Evolutionary conservation across 1,284 basidiomycete genomes (phyloP).

Genomic region (Boletus smithii): DNA sequence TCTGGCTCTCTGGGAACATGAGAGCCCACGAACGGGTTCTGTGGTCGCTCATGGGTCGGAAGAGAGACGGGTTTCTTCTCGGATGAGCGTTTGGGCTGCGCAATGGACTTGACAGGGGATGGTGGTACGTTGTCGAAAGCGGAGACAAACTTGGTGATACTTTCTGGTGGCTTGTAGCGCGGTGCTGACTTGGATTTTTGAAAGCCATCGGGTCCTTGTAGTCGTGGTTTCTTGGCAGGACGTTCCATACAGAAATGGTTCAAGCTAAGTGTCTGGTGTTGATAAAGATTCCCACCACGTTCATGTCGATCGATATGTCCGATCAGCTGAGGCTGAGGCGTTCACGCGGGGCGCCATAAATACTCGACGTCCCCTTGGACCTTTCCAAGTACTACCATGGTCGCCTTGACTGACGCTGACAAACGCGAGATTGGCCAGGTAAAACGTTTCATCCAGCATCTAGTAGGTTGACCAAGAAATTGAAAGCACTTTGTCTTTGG

Average conservation of each 20-base stretch:
- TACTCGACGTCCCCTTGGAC: background rate
- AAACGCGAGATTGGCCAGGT: slow-evolving; percentile 57
- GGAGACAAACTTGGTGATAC: slow-evolving; percentile 32
- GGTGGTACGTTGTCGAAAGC: slow-evolving; percentile 19
- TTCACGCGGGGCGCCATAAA: too few species aligned
- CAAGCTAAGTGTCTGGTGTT: too few species aligned
- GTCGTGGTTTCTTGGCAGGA: slow-evolving; percentile 25
- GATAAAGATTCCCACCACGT: too few species aligned
- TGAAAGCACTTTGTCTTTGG: slow-evolving; percentile 66
- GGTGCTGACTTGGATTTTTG: slow-evolving; percentile 23
- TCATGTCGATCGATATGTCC: too few species aligned
- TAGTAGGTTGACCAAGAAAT: background rate
- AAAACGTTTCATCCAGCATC: background rate
- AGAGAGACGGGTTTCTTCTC: slow-evolving; percentile 4
- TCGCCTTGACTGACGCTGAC: slow-evolving; percentile 36
- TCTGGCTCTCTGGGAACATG: slow-evolving; percentile 6
- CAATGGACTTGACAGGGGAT: background rate
- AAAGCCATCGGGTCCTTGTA: slow-evolving; percentile 32
- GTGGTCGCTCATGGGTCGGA: slow-evolving; percentile 9
- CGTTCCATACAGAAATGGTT: too few species aligned
- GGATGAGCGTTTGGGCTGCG: background rate
- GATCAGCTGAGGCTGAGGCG: too few species aligned
- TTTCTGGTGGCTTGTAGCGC: slow-evolving; percentile 30
- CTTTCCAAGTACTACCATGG: slow-evolving; percentile 15
- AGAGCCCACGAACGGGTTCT: slow-evolving; percentile 24